Evolutionary conservation across 192 early-diverging fungal genomes (phyloP), one percentile per base, ranked within the genome.

Genomic region (Fimicolochytrium jonesii): DNA sequence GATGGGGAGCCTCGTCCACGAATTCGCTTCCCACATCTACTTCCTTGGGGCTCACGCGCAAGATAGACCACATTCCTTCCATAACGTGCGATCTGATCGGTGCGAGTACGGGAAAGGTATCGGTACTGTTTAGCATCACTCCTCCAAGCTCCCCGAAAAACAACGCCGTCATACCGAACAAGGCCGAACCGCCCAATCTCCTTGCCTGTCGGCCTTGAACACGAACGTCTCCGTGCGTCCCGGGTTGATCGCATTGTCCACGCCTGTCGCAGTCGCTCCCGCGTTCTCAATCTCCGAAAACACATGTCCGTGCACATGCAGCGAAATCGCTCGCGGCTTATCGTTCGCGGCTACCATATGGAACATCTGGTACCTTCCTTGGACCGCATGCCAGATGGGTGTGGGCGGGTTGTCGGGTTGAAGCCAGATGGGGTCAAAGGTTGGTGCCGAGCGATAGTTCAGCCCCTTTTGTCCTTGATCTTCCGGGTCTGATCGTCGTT

Each of bases 211-310:
- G 6, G 52, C 52, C 52, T 20, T 6, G 31, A 55, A 55, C 7
- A 55, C 6, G 10, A 55, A 11, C 6, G 52, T 31, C 52, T 34
- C 20, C 17, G 52, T 55, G 23, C 52, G 18, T n/a, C 52, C 52
- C 6, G 52, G 52, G 29, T 55, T 55, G 31, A 55, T 55, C 6
- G 52, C 52, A 55, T 55, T 55, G 29, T 55, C 52, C 30, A 55
- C 52, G 6, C n/a, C 52, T n/a, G 52, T 55, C 52, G 52, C 52
- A 55, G 32, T 36, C 52, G 52, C 11, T n/a, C 52, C 52, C 23
- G 52, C 52, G 32, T 55, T 55, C 34, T 23, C 52, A 13, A 55
- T n/a, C 20, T 55, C 52, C 6, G n/a, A 26, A 26, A 55, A 55
- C 52, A 31, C 29, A 55, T 55, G 52, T 31, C 52, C 52, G 22